These are phyloP conservation scores for Lunularia cruciata DNA, from an alignment of 225 moss, liverwort and hornwort species.

Conservation along the genomic window DNA sequence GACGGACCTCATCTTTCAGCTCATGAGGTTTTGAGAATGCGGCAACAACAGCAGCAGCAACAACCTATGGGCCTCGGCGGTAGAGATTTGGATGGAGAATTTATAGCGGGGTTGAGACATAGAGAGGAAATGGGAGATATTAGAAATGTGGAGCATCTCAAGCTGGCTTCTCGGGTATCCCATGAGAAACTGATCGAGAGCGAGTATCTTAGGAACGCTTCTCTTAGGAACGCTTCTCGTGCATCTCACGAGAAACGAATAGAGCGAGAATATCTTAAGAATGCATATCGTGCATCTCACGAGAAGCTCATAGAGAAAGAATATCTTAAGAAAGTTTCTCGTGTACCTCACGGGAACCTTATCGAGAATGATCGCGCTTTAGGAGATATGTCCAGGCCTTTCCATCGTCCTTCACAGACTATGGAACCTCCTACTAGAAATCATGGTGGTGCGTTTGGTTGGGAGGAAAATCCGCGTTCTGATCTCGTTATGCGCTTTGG, in stretches of 20 bases:
- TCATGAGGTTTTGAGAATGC: constrained; percentile 23
- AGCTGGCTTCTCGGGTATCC: constrained; percentile 15
- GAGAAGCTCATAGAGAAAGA: constrained; percentile 24
- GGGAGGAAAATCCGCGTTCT: constrained; percentile 29
- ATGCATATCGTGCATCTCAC: constrained; percentile 19
- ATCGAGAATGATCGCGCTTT: constrained; percentile 25
- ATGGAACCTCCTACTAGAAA: constrained; percentile 23
- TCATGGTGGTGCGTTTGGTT: constrained; percentile 14
- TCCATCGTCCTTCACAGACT: constrained; percentile 15
- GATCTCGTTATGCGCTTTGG: constrained; percentile 39
- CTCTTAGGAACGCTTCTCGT: constrained; percentile 1
- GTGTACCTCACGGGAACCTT: constrained; percentile 1
- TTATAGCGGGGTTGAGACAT: constrained; percentile 20
- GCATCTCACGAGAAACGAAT: constrained; percentile 22
- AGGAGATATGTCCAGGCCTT: constrained; percentile 29
- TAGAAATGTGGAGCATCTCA: constrained; percentile 25
- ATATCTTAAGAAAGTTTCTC: constrained; percentile 10
- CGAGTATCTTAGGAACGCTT: constrained; percentile 6
- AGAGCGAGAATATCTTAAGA: constrained; percentile 19
- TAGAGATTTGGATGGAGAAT: constrained; percentile 28
- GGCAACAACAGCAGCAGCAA: too few relatives aligned
- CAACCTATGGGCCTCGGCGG: constrained; percentile 15
- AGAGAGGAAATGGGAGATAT: constrained; percentile 36
- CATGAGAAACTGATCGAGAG: constrained; percentile 21
- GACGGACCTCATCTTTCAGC: constrained; percentile 26